Base-by-base conservation (phyloP, 345 rosid species). In the Psidium friedrichsthalianum region DNA sequence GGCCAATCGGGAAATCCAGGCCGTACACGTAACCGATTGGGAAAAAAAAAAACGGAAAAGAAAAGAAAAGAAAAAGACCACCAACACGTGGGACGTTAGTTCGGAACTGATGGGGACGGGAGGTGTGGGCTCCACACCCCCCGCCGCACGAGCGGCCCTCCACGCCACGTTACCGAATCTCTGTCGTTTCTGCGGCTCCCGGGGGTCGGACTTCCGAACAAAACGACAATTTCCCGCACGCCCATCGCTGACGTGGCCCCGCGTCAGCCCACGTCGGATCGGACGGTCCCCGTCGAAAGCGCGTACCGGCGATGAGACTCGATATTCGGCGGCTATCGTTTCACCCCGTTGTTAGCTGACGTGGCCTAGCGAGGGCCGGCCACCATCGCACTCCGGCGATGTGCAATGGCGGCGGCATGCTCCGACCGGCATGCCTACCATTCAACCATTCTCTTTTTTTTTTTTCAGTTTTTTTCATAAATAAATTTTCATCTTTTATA, bases 131-230 rank as follows among this genome's bases (percentile, higher is more conserved):
- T 42, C 78, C 76, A 1, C 42, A 11, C 2, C 25, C 4, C 55
- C 9, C 18, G 20, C 36, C 95, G 92, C 98, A 94, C 94, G 98
- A 87, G 81, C 87, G 92, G 88, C 86, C 85, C 84, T 86, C 82
- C 42, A 64, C 84, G 90, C 94, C 92, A 90, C 90, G 91, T 90
- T 91, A 90, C 84, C 90, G 89, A 86, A 94, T 95, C 93, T 91
- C 89, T 90, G 92, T 91, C 96, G 87, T 86, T 88, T 86, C 61
- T 59, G 58, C 51, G 80, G 13, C 78, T 29, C 40, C 74, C 42
- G 78, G 78, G 78, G 78, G 47, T 69, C 78, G 78, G 78, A 18
- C 47, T 69, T 32, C 78, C 78, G 8, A 42, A 11, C 24, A 69
- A 69, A 36, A 32, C 78, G 78, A 69, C 78, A 32, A 32, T 16